Evolutionary conservation across 2,329 filamentous ascomycete species (phyloP), one percentile per base, ranked within the genome.

Genomic region (Aulographum hederae): DNA sequence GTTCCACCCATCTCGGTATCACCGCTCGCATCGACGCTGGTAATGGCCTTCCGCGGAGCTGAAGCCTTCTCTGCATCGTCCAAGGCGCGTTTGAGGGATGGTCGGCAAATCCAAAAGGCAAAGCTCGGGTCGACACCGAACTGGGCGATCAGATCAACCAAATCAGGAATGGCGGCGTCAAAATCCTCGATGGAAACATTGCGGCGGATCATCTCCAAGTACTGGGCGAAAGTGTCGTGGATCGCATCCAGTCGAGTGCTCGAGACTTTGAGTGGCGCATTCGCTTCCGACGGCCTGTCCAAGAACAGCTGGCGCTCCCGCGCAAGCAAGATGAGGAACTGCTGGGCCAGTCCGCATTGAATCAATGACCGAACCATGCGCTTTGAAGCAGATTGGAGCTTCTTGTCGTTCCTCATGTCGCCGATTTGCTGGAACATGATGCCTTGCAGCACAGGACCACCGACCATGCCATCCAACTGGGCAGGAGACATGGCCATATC

Each of bases 191-290:
- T 62, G 0, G 74, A 65, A 18, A 94, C 56, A 45, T 84, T 91
- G 47, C 71, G 79, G 47, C 78, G 78, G 19, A 98, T 65, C 5
- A 94, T 67, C 44, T 95, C 89, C 13, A 95, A 64, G 46, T 91
- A 98, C 45, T 94, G 85, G 16, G 73, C 68, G 16, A 95, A 65
- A 6, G 85, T 76, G 37, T 79, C 71, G 41, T 93, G 81, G 14
- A 91, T 77, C 48, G 93, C 85, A 48, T 98, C 89, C 32, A 92
- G 69, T 40, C 93, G 74, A 32, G 82, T 82, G 3, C 81, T 79
- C 10, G 95, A 58, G 27, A 85, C 75, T 51, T 98, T 98, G 48
- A 94, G 73, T 38, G 91, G 84, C 0, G 79, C 75, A 35, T 78
- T 70, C 16, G 66, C 62, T 21, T 82, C 72, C 5, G 77, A 67